These are phyloP conservation scores for Pythium insidiosum DNA, from an alignment of 352 stramenopile genomes.

Conservation along the genomic window DNA sequence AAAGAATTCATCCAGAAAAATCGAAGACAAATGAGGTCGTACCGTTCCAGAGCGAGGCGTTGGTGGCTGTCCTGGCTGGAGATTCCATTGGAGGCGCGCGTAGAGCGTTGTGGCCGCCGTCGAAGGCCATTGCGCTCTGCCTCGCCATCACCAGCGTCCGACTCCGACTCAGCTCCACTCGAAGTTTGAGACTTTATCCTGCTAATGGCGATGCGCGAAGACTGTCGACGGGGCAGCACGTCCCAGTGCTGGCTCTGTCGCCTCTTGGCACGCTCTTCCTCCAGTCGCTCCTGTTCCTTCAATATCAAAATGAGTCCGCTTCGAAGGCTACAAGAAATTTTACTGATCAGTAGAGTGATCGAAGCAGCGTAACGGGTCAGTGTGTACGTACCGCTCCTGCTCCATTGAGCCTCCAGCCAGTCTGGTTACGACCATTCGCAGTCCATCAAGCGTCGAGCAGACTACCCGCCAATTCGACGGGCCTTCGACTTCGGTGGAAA, in stretches of 20 bases:
- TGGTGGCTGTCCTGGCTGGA: constrained; percentile 28
- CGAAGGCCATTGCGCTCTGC: background rate
- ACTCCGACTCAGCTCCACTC: constrained; percentile 42
- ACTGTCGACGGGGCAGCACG: constrained; percentile 69
- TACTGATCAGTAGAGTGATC: background rate
- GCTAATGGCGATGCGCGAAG: constrained; percentile 72
- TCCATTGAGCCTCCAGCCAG: constrained; percentile 61
- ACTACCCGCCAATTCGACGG: constrained; percentile 62
- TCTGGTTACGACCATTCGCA: constrained; percentile 41
- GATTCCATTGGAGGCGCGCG: too few relatives aligned
- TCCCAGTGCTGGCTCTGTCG: constrained; percentile 66
- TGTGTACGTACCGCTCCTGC: constrained; percentile 58
- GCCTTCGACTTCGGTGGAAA: too few relatives aligned
- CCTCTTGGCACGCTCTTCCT: constrained; percentile 54
- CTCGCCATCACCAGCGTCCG: constrained; percentile 19
- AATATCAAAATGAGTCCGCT: constrained; percentile 70
- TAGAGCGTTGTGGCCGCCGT: too few relatives aligned
- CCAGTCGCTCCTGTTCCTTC: constrained; percentile 67
- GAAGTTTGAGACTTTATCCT: constrained; percentile 72
- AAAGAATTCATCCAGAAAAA: too few relatives aligned
- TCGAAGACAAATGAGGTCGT: too few relatives aligned
- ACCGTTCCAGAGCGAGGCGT: constrained; percentile 55
- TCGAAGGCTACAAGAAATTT: constrained; percentile 27
- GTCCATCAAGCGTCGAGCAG: constrained; percentile 55
- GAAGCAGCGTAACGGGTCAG: too few relatives aligned